Evolutionary conservation across 2,329 filamentous ascomycete genomes (phyloP), one percentile per base, ranked within the genome.

Genomic region (Paracorniculantispora psalliotae): DNA sequence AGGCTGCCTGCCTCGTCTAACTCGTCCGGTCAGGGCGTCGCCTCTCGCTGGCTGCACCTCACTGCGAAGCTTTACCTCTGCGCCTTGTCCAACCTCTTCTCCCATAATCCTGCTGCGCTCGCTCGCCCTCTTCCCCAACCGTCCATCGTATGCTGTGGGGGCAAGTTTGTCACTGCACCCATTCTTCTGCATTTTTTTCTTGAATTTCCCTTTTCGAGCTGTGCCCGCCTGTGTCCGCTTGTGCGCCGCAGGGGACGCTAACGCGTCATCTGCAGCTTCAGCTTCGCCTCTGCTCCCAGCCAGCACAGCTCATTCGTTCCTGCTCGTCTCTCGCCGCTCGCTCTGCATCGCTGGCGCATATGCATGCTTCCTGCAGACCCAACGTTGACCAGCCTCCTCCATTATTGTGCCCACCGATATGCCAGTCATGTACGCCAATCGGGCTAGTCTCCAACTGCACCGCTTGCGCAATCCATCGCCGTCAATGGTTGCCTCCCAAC

Each of bases 361-460:
- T 33, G 33, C 21, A 49, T 15, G 44, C 25, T 23, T 39, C 25
- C 15, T 41, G 54, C 33, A 48, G 44, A 57, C 49, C 43, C 54
- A 39, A 30, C n/a, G 25, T 41, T 33, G 21, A 25, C 52, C 52
- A 55, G 44, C 54, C 54, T 39, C 44, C 44, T 30, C 35, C 44
- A 30, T 57, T 41, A 55, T 57, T 30, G 37, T 46, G 52, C 52
- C 33, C 43, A 26, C 52, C 13, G 30, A 19, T 47, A 55, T 55
- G 52, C 41, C 52, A 37, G 52, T 55, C 52, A 55, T 55, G 30
- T 43, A 37, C 41, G 41, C 44, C 52, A 47, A 39, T 55, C 41
- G 43, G 52, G 28, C 52, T 43, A 12, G 21, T 37, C 21, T 55
- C 21, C 28, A 33, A 25, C 52, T 21, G 21, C 30, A 13, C 52